Evolutionary conservation across 2,329 filamentous ascomycete genomes (phyloP), one percentile per base, ranked within the genome.

Genomic region (Celoporthe dispersa): DNA sequence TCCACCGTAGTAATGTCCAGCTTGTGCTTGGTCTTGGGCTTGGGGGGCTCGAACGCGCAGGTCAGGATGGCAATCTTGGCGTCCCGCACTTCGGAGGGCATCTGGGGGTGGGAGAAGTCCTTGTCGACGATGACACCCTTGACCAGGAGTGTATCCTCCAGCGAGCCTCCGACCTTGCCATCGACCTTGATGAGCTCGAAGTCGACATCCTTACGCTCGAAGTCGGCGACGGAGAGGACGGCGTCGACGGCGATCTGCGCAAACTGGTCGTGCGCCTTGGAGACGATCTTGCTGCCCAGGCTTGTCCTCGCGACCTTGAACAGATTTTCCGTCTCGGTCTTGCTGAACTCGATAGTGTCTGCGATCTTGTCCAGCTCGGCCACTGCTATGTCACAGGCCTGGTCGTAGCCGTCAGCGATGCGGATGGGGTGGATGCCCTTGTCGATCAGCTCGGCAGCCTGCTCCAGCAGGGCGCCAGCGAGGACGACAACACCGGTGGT

Each of bases 1-100:
- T 98, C 95, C 9, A 99, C 95, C 57, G 91, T 93, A 69, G 94
- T 96, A 79, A 99, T 99, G 79, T 99, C 96, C 72, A 99, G 89
- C 86, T 98, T 97, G 84, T 99, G 96, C 89, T 99, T 99, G 63
- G 96, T 99, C 89, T 99, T 99, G 75, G 96, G 96, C 88, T 99
- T 99, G 65, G 96, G 96, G 41, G 96, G 96, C 85, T 99, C 96
- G 79, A 99, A 99, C 4, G 96, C 94, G 81, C 96, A 99, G 66
- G 96, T 99, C 71, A 99, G 85, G 77, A 99, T 99, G 75, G 96
- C 96, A 78, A 99, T 90, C 86, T 98, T 98, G 79, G 96, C 97
- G 82, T 99, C 94, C 76, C 86, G 88, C 74, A 99, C 95, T 82
- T 98, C 94, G 65, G 92, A 93, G 14, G 96, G 96, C 96, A 99